phyloP scores from a whole-genome alignment of 1,284 basidiomycete genomes.

The Ustilago bromivora region DNA sequence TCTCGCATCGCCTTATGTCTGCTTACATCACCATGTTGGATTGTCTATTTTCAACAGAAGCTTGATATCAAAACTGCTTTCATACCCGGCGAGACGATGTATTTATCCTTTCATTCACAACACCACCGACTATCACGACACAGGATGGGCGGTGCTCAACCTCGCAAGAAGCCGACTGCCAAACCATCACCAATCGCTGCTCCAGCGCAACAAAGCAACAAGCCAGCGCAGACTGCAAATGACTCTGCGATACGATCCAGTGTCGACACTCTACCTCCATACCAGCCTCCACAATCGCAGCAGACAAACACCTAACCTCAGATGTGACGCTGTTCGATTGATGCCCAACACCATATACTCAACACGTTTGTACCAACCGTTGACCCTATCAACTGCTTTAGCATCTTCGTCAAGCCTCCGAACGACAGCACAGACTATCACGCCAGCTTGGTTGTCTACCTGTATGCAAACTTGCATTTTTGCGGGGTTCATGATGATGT shows the following conservation, averaged over 20 bases:
- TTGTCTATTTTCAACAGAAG: too few relatives aligned
- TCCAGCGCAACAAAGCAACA: background rate
- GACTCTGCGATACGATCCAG: conserved; percentile 1
- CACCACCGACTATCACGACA: conserved; percentile 16
- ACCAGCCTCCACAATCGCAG: conserved; percentile 11
- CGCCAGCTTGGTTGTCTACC: background rate
- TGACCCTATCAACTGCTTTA: background rate
- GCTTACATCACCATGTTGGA: too few relatives aligned
- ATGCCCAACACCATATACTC: background rate
- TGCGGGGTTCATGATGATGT: conserved; percentile 17
- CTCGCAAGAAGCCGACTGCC: conserved; percentile 14
- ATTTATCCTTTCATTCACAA: conserved; percentile 23
- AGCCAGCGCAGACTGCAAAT: background rate
- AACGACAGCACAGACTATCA: background rate
- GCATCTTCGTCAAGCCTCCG: background rate
- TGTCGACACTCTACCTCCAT: conserved; percentile 33
- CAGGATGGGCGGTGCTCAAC: conserved; percentile 41
- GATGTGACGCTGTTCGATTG: background rate
- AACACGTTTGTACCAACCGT: too few relatives aligned
- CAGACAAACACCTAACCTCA: background rate
- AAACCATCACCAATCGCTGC: too few relatives aligned
- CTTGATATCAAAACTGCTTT: background rate
- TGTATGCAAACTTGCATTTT: conserved; percentile 43
- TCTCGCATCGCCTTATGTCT: too few relatives aligned
- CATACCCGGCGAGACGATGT: too few relatives aligned